Conservation (phyloP, 495 filamentous ascomycete species). For the Cercophora scortea region DNA sequence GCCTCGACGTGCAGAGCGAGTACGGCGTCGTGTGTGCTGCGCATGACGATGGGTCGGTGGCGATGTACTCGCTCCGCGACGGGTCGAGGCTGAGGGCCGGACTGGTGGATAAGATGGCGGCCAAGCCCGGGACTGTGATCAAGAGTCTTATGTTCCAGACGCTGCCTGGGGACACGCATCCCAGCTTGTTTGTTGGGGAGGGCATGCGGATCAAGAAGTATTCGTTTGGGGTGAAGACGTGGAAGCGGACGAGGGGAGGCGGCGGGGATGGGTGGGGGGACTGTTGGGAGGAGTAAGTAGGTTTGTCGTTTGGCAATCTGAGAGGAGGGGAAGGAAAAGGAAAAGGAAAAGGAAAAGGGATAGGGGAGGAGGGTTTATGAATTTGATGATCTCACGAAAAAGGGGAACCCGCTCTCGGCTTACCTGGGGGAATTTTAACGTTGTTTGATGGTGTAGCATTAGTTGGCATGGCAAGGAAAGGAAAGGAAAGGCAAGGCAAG, state of each 20-base stretch:
- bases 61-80: constrained; percentile 30
- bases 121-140: constrained; percentile 7
- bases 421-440: no score
- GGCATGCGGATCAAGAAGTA: constrained; percentile 17
- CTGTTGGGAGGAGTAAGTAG: not conserved
- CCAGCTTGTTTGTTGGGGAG: constrained; percentile 23
- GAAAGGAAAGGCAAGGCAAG: no score
- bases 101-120: constrained; percentile 5
- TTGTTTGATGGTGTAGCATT: no score
- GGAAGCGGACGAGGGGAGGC: not conserved
- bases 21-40: constrained; percentile 32
- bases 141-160: constrained; percentile 23
- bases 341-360: no score
- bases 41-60: constrained; percentile 32
- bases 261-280: not conserved
- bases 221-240: constrained; percentile 11
- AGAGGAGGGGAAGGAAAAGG: no score
- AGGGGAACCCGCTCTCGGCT: no score
- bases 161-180: constrained; percentile 20
- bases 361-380: no score
- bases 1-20: constrained; percentile 24
- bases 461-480: no score
- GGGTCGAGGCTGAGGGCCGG: constrained; percentile 21
- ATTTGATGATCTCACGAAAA: no score
- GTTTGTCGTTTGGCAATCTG: no score